These are phyloP conservation scores for Seminavis robusta DNA, from an alignment of 108 stramenopile species.

Conservation along the genomic window DNA sequence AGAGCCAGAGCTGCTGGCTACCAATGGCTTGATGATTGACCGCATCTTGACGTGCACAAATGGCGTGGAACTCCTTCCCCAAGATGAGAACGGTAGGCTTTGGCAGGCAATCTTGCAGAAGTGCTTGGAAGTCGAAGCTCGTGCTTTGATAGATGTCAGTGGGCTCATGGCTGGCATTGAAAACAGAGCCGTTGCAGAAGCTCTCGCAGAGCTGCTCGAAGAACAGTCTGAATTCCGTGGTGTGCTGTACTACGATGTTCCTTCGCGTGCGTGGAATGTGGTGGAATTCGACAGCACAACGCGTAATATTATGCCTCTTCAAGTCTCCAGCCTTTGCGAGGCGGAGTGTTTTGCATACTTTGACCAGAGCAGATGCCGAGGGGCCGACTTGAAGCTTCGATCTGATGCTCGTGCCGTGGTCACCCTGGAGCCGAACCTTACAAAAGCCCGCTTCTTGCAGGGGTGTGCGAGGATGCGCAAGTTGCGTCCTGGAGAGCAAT, in stretches of 20 bases:
- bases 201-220: no score
- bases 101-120: no score
- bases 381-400: constrained; percentile 51
- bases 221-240: no score
- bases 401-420: constrained; percentile 41
- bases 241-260: no score
- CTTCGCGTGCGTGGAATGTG: no score
- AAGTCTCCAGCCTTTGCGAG: constrained; percentile 38
- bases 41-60: constrained; percentile 22
- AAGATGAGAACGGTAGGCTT: no score
- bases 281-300: no score
- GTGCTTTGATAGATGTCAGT: constrained; percentile 45
- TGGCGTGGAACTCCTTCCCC: no score
- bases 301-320: no score
- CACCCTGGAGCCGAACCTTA: constrained; percentile 42
- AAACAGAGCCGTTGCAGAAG: no score
- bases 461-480: constrained; percentile 50
- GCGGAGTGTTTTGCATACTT: constrained; percentile 43
- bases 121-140: no score
- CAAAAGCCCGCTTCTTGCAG: constrained; percentile 65
- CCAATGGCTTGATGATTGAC: constrained; percentile 53
- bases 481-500: constrained; percentile 40
- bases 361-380: constrained; percentile 60
- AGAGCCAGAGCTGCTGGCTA: constrained; percentile 15
- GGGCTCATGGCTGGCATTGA: constrained; percentile 45